A percentile compares a stretch with the other conserved stretches of the same genome.
phyloP scores from a whole-genome alignment of 2,329 filamentous ascomycete genomes.

The Cladosporium sp. region DNA sequence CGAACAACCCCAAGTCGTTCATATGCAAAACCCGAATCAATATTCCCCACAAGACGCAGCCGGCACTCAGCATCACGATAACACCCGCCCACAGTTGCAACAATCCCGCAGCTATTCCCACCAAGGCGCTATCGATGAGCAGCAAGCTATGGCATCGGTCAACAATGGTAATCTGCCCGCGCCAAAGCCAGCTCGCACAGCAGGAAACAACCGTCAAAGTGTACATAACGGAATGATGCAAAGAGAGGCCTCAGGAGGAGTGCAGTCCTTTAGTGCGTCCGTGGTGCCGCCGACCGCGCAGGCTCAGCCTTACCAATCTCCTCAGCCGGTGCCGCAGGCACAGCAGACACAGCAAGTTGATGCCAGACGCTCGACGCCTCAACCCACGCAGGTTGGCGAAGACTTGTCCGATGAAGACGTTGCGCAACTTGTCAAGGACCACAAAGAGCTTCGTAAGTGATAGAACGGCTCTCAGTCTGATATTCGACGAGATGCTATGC shows the following conservation, averaged over 20 bases:
- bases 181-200: conserved; percentile 23
- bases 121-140: conserved; percentile 22
- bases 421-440: conserved; percentile 44
- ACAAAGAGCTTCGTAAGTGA: conserved; percentile 46
- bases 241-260: conserved; percentile 23
- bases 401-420: conserved; percentile 47
- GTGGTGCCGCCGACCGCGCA: conserved; percentile 42
- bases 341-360: conserved; percentile 18
- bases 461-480: not conserved
- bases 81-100: conserved; percentile 20
- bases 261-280: conserved; percentile 42
- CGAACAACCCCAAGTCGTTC: conserved; percentile 16
- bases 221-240: conserved; percentile 28
- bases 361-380: conserved; percentile 37
- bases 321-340: conserved; percentile 20
- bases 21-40: conserved; percentile 13
- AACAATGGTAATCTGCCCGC: conserved; percentile 28
- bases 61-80: conserved; percentile 14
- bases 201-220: conserved; percentile 29
- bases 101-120: conserved; percentile 27
- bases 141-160: conserved; percentile 26
- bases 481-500: not conserved
- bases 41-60: conserved; percentile 23
- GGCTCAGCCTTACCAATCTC: conserved; percentile 36
- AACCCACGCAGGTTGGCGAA: conserved; percentile 35